Conservation (phyloP, 1,284 basidiomycete species). For the Limonomyces culmigenus region DNA sequence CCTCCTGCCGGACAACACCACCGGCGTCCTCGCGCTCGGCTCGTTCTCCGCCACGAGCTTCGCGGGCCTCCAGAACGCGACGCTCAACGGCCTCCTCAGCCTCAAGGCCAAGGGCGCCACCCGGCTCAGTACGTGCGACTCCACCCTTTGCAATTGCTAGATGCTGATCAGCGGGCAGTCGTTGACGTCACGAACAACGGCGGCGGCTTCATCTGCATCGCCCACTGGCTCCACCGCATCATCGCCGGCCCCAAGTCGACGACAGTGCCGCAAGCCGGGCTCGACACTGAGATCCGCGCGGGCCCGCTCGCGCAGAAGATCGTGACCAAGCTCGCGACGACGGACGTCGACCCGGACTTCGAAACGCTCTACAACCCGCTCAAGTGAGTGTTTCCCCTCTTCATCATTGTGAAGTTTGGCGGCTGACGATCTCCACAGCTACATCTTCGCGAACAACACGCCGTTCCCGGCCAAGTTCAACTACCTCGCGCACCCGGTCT, state of each 20-base stretch:
- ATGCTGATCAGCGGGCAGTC: background rate
- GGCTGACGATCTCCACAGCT: no score
- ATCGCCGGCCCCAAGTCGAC: conserved; percentile 33
- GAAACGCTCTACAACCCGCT: conserved; percentile 30
- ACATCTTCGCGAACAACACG: conserved; percentile 29
- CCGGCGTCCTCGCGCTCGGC: conserved; percentile 40
- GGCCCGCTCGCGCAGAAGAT: conserved; percentile 33
- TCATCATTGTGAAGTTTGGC: background rate
- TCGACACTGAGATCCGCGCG: conserved; percentile 33
- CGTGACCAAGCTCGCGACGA: conserved; percentile 21
- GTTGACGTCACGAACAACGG: conserved; percentile 33
- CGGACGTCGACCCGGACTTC: conserved; percentile 26
- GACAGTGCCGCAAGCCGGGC: conserved; percentile 38
- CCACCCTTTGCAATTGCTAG: conserved; percentile 8
- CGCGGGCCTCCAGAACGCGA: conserved; percentile 21
- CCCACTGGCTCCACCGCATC: conserved; percentile 46
- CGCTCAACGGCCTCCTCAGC: conserved; percentile 29
- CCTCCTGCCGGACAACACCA: conserved; percentile 32
- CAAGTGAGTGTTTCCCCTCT: no score
- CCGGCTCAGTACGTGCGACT: conserved; percentile 40
- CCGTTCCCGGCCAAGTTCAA: conserved; percentile 22
- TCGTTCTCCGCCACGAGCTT: conserved; percentile 34
- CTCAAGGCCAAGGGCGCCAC: conserved; percentile 32
- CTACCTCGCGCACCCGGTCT: conserved; percentile 27
- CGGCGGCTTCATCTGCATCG: conserved; percentile 43